Base-by-base conservation (phyloP, 2,329 filamentous ascomycete species). In the Hypoxylon sp. region DNA sequence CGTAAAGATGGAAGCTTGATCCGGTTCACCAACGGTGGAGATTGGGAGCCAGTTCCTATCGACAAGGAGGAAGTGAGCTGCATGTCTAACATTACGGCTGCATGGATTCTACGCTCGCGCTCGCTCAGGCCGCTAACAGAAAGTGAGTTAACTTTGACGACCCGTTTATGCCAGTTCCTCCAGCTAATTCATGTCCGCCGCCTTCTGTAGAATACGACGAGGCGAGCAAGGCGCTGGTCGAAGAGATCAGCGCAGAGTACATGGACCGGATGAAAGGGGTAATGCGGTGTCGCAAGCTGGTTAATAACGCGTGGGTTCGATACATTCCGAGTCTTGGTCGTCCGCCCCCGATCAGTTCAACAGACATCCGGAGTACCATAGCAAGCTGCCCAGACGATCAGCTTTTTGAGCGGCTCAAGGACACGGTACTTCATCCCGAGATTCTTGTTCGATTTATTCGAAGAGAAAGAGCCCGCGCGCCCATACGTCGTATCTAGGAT, bases 381-480 rank as follows among this genome's bases (percentile, higher is more conserved):
- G 6, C 2, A 17, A 23, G 9, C 23, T 17, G 13, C n/a, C 35
- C 33, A 11, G 6, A 8, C 11, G 27, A 37, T 42, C 4, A 47
- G 9, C 11, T 51, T 23, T 37, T 23, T 15, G 27, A 51, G 20
- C 47, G n/a, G 13, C 41, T 51, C 20, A 47, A 51, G 17, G 35
- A 8, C 4, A 51, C 6, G 10, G 47, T 13, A 15, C 37, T 55
- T 21, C 21, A 43, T 78, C 76, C 7, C 78, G 42, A 26, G 21
- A 26, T 26, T 24, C 38, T 42, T 15, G 20, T 42, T 23, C 10
- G 17, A 26, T 15, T 26, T 13, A 17, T 42, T 24, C 20, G 6
- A 26, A 8, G 17, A 17, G 10, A n/a, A 10, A 17, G 3, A 18
- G 18, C 18, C 3, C n/a, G n/a, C n/a, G 18, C 1, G 10, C 10